Percentiles rank a stretch among this genome's conserved stretches.
These are phyloP conservation scores for Tetratostichococcus sp. DNA, from an alignment of 139 green algal genomes.

Conservation along the genomic window DNA sequence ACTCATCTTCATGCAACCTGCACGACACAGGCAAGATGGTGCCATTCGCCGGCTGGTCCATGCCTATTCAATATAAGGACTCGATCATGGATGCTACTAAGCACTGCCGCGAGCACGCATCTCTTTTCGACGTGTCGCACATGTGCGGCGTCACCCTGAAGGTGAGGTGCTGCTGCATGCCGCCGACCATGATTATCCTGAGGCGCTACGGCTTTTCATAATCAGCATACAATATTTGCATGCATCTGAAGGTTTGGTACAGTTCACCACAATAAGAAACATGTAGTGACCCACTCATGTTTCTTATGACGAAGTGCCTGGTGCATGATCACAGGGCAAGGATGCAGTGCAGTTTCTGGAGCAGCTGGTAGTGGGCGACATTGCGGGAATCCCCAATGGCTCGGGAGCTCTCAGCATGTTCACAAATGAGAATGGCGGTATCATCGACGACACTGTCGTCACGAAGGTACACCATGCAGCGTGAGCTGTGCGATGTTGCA, in stretches of 20 bases:
- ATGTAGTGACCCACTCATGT: no score
- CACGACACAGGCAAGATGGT: slow-evolving; percentile 95
- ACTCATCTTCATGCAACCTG: no score
- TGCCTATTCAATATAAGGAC: slow-evolving; percentile 99
- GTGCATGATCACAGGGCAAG: slow-evolving; percentile 76
- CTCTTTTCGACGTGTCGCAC: slow-evolving; percentile 97
- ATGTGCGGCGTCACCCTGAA: slow-evolving; percentile 95
- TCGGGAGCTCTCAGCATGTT: slow-evolving; percentile 85
- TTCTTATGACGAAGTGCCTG: no score
- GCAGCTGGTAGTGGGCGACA: slow-evolving; percentile 86
- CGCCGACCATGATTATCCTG: no score
- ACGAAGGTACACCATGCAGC: slow-evolving; percentile 61
- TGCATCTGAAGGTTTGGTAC: no score
- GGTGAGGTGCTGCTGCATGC: slow-evolving; percentile 30
- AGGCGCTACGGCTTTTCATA: no score
- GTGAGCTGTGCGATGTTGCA: no score
- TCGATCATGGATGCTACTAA: slow-evolving; percentile 93
- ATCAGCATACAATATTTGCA: no score
- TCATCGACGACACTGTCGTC: slow-evolving; percentile 97
- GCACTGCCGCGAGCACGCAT: slow-evolving; percentile 78
- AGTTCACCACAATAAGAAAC: no score
- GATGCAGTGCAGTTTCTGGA: slow-evolving; percentile 92
- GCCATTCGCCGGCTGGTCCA: slow-evolving; percentile 93
- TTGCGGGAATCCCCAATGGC: slow-evolving; percentile 72
- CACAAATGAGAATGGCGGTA: slow-evolving; percentile 96